Evolutionary conservation across 1,284 basidiomycete species (phyloP).

Genomic region (Mycena sp.): DNA sequence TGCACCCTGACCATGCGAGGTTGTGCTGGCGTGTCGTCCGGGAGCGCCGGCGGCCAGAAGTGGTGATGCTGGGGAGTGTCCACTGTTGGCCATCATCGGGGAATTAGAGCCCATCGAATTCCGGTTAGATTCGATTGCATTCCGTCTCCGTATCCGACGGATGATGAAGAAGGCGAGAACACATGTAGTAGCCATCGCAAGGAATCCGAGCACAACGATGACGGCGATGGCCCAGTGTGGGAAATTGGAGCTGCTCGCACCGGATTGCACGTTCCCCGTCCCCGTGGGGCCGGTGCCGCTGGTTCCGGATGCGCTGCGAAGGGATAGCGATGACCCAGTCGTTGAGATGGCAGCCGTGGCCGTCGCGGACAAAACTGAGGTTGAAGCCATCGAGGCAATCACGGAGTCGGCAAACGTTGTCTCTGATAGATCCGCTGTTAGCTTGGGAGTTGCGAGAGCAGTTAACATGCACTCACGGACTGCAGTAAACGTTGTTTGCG

Average conservation of each 20-base stretch:
- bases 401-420: conserved; percentile 77
- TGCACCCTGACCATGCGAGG: conserved; percentile 46
- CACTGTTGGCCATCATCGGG: conserved; percentile 79
- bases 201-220: conserved; percentile 82
- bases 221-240: conserved; percentile 91
- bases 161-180: conserved; percentile 76
- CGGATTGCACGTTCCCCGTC: conserved; percentile 59
- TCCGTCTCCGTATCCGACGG: conserved; percentile 67
- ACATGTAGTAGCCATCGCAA: conserved; percentile 76
- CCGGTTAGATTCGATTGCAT: conserved; percentile 61
- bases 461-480: conserved; percentile 66
- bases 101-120: conserved; percentile 80
- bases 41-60: conserved; percentile 52
- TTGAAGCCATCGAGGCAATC: conserved; percentile 56
- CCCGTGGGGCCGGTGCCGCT: conserved; percentile 34
- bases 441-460: conserved; percentile 13
- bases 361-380: conserved; percentile 57
- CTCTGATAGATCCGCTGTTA: conserved; percentile 54
- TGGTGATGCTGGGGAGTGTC: conserved; percentile 61
- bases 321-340: conserved; percentile 42
- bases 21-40: conserved; percentile 36
- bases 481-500: conserved; percentile 77
- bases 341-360: conserved; percentile 45
- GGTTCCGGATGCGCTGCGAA: conserved; percentile 30
- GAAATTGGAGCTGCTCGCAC: conserved; percentile 52